Conservation (phyloP, 257 asterid genomes). For the Nicotiana attenuata region DNA sequence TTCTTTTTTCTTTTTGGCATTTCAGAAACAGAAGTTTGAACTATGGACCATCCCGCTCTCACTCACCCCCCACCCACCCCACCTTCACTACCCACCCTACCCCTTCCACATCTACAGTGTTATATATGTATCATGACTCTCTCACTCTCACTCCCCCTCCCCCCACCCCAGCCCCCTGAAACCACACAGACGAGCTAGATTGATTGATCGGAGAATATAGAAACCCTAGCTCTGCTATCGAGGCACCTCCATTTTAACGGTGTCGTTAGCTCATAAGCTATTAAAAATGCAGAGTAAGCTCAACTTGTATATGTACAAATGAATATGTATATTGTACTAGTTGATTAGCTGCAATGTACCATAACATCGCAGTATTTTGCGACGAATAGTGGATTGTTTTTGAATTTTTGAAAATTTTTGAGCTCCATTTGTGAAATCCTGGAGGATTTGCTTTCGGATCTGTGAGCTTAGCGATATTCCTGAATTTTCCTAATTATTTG, state of each 20-base stretch:
- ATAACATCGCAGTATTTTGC: neutral
- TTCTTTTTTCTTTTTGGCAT: conserved; percentile 17
- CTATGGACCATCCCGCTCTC: conserved; percentile 67
- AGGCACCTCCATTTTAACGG: neutral
- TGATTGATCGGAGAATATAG: conserved; percentile 30
- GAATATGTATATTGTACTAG: neutral
- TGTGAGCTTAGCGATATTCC: conserved; percentile 11
- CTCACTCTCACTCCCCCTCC: conserved; percentile 23
- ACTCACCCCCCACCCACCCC: conserved; percentile 22
- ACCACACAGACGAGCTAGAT: neutral
- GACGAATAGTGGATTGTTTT: neutral
- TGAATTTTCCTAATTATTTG: neutral
- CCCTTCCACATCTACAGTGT: conserved; percentile 4
- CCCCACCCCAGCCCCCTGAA: conserved; percentile 3
- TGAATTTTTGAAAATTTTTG: neutral
- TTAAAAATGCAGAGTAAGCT: conserved; percentile 35
- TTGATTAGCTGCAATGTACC: neutral
- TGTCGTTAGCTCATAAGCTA: conserved; percentile 26
- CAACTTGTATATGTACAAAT: neutral
- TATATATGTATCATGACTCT: conserved; percentile 13
- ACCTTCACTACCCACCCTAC: neutral
- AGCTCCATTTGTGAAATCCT: conserved; percentile 21
- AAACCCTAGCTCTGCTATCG: conserved; percentile 31
- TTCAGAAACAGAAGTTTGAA: conserved; percentile 38
- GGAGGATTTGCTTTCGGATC: conserved; percentile 25